phyloP scores from a whole-genome alignment of 495 filamentous ascomycete species.

The Neurospora sp. region DNA sequence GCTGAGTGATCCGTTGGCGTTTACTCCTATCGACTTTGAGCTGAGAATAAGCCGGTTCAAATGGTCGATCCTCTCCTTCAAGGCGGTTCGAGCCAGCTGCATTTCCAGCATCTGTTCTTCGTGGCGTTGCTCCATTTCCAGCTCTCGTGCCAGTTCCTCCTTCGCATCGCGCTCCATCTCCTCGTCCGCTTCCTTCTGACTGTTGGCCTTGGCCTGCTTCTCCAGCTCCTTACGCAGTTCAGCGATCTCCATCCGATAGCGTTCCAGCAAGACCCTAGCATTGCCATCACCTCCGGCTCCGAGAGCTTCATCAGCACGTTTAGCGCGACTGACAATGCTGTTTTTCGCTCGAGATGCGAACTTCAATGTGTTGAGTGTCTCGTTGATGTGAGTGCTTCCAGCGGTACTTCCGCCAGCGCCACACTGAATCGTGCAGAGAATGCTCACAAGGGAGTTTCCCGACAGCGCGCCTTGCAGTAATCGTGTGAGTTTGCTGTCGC shows the following conservation, averaged over 20 bases:
- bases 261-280: conserved; percentile 78
- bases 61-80: conserved; percentile 97
- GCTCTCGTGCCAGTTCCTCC: conserved; percentile 65
- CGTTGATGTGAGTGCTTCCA: conserved; percentile 60
- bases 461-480: conserved; percentile 87
- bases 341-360: conserved; percentile 96
- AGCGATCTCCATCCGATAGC: conserved; percentile 89
- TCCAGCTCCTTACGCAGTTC: conserved; percentile 77
- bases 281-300: conserved; percentile 67
- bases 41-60: conserved; percentile 90
- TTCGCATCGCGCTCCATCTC: conserved; percentile 46
- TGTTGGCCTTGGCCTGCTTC: conserved; percentile 48
- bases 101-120: conserved; percentile 98
- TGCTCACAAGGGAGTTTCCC: conserved; percentile 89
- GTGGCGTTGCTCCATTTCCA: conserved; percentile 73
- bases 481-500: conserved; percentile 93
- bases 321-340: conserved; percentile 94
- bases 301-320: conserved; percentile 84
- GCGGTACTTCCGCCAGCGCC: conserved; percentile 55
- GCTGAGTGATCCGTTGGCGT: conserved; percentile 60
- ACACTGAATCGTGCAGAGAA: conserved; percentile 88
- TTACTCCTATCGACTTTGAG: conserved; percentile 92
- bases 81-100: conserved; percentile 86
- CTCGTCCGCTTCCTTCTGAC: conserved; percentile 57
- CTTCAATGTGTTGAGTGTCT: conserved; percentile 93